Conservation (phyloP, 306 rosid species). For the Pyrus betulifolia region DNA sequence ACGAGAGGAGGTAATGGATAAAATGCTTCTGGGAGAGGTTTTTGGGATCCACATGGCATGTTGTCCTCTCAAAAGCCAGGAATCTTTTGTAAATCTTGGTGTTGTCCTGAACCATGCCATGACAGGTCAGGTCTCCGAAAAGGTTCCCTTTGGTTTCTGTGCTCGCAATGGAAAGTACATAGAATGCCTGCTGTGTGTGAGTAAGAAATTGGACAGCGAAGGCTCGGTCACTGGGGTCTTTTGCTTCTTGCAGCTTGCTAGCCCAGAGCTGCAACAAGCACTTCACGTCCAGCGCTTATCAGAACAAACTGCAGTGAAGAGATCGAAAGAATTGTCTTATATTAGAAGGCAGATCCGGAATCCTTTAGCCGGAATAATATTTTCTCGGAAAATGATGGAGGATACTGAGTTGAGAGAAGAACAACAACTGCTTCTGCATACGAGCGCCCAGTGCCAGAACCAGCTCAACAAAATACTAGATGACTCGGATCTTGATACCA, state of each 20-base stretch:
- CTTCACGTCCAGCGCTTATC: conserved; percentile 75
- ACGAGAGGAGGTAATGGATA: conserved; percentile 76
- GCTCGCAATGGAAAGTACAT: conserved; percentile 55
- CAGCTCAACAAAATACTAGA: conserved; percentile 90
- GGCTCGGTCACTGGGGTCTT: conserved; percentile 76
- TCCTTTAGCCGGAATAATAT: conserved; percentile 63
- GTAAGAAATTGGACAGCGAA: conserved; percentile 67
- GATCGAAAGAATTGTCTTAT: conserved; percentile 61
- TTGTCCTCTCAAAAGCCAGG: conserved; percentile 87
- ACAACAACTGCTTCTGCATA: conserved; percentile 58
- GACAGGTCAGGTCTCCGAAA: conserved; percentile 66
- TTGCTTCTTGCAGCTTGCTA: conserved; percentile 93
- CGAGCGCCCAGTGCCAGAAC: conserved; percentile 67
- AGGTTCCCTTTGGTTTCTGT: conserved; percentile 64
- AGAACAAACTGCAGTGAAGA: conserved; percentile 78
- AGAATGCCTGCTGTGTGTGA: conserved; percentile 80
- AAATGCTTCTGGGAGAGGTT: conserved; percentile 93
- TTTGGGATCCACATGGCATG: conserved; percentile 59
- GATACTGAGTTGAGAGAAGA: conserved; percentile 61
- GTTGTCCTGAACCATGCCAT: conserved; percentile 67
- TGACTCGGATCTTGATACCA: conserved; percentile 82
- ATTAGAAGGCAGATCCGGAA: conserved; percentile 69
- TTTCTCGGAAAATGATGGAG: conserved; percentile 64
- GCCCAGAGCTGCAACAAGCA: conserved; percentile 82
- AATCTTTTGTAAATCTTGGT: conserved; percentile 78